Evolutionary conservation across 2,329 filamentous ascomycete species (phyloP).

Genomic region (Pestalotiopsis sp.): DNA sequence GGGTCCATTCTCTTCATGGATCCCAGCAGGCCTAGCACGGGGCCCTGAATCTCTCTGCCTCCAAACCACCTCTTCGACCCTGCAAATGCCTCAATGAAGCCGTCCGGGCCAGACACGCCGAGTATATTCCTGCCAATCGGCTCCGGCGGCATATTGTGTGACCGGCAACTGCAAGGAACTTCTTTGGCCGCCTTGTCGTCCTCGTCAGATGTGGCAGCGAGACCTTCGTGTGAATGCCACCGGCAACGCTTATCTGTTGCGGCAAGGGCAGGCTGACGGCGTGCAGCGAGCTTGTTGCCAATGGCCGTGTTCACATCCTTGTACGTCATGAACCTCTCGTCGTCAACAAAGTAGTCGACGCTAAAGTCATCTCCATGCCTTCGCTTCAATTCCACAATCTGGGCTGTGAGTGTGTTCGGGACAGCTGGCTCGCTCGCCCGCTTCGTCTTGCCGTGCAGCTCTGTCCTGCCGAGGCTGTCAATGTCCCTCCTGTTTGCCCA

Average conservation of each 20-base stretch:
- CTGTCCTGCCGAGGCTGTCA: constrained; percentile 66
- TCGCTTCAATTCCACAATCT: constrained; percentile 65
- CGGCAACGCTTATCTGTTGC: constrained; percentile 21
- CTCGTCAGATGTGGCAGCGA: constrained; percentile 27
- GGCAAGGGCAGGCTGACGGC: background rate
- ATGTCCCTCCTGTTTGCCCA: constrained; percentile 77
- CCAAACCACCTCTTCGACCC: constrained; percentile 78
- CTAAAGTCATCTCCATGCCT: constrained; percentile 58
- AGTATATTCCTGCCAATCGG: constrained; percentile 58
- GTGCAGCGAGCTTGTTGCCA: constrained; percentile 13
- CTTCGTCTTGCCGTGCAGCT: constrained; percentile 40
- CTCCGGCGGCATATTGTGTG: constrained; percentile 21
- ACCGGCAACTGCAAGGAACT: constrained; percentile 26
- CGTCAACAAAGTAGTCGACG: constrained; percentile 81
- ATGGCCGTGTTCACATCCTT: constrained; percentile 46
- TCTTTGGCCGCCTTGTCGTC: constrained; percentile 22
- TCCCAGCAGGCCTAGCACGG: constrained; percentile 69
- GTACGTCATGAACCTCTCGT: constrained; percentile 71
- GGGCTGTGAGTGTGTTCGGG: constrained; percentile 34
- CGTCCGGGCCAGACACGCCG: constrained; percentile 88
- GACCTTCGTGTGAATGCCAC: constrained; percentile 29
- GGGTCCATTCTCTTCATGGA: constrained; percentile 54
- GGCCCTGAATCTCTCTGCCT: constrained; percentile 75
- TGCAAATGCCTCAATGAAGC: constrained; percentile 81
- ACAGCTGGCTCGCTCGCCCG: constrained; percentile 8